phyloP scores from a whole-genome alignment of 2,329 filamentous ascomycete species.

The Alternaria arborescens region DNA sequence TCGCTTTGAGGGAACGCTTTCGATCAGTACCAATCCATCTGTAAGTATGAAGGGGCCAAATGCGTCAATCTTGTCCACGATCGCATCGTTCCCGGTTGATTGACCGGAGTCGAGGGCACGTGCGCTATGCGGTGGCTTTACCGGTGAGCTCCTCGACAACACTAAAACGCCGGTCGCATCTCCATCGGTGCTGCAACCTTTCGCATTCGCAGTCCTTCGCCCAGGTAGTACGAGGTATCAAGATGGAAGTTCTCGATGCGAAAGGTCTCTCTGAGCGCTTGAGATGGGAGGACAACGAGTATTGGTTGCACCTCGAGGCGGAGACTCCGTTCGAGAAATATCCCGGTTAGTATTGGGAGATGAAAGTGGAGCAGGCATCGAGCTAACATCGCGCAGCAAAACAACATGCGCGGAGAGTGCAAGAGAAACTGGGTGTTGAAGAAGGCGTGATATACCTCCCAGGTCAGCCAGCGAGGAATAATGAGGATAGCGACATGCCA shows the following conservation, averaged over 20 bases:
- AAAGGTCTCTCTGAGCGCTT: constrained; percentile 39
- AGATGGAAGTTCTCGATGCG: constrained; percentile 40
- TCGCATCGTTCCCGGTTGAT: constrained; percentile 2
- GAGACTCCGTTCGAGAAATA: constrained; percentile 50
- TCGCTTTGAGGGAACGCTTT: background rate
- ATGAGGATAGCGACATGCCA: constrained; percentile 67
- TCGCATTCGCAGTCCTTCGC: constrained; percentile 20
- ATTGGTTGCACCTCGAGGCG: constrained; percentile 48
- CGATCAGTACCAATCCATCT: background rate
- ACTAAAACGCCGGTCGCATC: constrained; percentile 23
- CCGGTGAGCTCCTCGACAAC: constrained; percentile 21
- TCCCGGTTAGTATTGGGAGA: constrained; percentile 40
- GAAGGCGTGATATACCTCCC: constrained; percentile 65
- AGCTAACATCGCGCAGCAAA: constrained; percentile 42
- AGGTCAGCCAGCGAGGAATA: constrained; percentile 59
- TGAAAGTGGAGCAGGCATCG: background rate
- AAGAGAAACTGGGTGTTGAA: constrained; percentile 44
- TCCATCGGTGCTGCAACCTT: constrained; percentile 15
- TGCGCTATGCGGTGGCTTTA: constrained; percentile 15
- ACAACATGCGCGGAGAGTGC: constrained; percentile 52
- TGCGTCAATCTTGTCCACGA: background rate
- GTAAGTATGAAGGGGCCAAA: constrained; percentile 11
- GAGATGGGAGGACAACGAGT: constrained; percentile 40
- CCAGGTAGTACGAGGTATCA: constrained; percentile 21
- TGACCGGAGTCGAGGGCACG: constrained; percentile 20